Evolutionary conservation across 176 grass and related monocot species (phyloP).

Genomic region (Echinochloa phyllopogon): DNA sequence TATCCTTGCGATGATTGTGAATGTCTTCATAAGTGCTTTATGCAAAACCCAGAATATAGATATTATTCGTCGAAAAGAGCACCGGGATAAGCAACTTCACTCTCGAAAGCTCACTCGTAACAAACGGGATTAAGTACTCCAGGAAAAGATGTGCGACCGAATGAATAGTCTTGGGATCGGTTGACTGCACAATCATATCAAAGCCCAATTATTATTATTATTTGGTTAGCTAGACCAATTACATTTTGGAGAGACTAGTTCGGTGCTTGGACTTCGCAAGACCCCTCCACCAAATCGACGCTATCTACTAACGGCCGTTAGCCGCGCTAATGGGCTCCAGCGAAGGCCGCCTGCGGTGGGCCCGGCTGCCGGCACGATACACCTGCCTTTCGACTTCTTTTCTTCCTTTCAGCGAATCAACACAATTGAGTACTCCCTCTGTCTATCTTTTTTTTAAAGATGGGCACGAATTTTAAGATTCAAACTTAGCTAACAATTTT

Average conservation of each 20-base stretch:
- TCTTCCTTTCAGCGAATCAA: not conserved
- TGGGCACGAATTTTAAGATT: no score
- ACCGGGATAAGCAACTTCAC: no score
- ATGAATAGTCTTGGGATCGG: not conserved
- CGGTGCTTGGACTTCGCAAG: not conserved
- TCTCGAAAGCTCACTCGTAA: no score
- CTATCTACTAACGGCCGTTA: slow-evolving; percentile 2
- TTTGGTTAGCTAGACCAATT: not conserved
- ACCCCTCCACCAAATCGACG: not conserved
- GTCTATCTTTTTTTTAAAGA: no score
- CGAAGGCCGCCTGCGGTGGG: not conserved
- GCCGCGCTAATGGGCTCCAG: not conserved
- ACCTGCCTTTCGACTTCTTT: not conserved
- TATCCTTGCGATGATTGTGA: no score
- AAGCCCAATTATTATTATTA: not conserved
- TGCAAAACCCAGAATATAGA: no score
- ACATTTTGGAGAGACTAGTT: not conserved
- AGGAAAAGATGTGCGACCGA: not conserved
- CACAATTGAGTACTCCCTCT: no score
- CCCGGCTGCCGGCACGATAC: not conserved
- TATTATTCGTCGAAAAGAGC: no score
- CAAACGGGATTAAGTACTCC: not conserved
- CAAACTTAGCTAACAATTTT: no score
- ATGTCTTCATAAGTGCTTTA: no score
- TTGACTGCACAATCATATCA: not conserved